Evolutionary conservation across 2,329 filamentous ascomycete genomes (phyloP).

Genomic region (Ophiostoma himal-ulmi): DNA sequence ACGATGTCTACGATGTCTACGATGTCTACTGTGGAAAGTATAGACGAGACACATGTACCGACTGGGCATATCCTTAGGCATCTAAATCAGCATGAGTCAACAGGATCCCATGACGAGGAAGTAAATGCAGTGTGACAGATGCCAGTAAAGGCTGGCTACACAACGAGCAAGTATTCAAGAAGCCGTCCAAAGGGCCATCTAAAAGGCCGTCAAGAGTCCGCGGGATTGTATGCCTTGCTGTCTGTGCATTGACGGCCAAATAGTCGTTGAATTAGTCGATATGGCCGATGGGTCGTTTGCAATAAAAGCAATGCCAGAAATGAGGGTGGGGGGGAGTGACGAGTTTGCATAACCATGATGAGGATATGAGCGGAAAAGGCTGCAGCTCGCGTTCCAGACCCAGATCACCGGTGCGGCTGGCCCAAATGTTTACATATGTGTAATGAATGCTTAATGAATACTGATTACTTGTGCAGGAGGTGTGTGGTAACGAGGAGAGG

Average conservation of each 20-base stretch:
- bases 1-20: too few species aligned
- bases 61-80: not conserved
- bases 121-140: not conserved
- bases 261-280: not conserved
- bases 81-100: not conserved
- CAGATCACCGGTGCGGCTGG: slow-evolving; percentile 9
- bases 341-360: not conserved
- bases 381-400: slow-evolving; percentile 10
- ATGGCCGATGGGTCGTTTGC: too few species aligned
- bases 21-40: not conserved
- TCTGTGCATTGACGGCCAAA: not conserved
- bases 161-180: not conserved
- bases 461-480: not conserved
- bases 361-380: not conserved
- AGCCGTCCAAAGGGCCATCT: not conserved
- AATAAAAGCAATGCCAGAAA: not conserved
- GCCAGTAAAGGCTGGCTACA: not conserved
- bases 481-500: not conserved
- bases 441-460: not conserved
- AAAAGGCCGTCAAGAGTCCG: not conserved
- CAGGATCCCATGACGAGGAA: not conserved
- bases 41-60: not conserved
- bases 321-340: not conserved
- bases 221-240: not conserved
- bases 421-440: not conserved